Conservation (phyloP, 176 grass and related monocot genomes). For the Oryza brachyantha region DNA sequence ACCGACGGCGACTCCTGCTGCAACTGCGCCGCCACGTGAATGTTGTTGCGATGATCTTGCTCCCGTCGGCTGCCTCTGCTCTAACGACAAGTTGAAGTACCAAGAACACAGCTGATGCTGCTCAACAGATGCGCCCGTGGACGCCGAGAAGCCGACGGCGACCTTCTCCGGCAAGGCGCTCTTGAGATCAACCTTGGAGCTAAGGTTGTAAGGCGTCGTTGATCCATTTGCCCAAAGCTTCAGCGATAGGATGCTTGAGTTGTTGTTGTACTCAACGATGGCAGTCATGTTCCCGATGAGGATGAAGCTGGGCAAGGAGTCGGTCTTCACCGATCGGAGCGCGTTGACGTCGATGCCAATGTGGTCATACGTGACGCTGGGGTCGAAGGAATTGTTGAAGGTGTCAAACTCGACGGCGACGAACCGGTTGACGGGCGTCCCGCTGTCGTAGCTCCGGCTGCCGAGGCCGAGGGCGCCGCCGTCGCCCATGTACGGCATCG, state of each 20-base stretch:
- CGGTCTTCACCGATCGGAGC: not conserved
- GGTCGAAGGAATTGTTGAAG: not conserved
- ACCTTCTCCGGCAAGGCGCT: constrained; percentile 11
- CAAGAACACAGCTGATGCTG: constrained; percentile 33
- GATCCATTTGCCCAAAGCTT: not conserved
- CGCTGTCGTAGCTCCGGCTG: fast-evolving
- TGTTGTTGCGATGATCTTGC: not conserved
- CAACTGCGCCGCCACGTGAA: not conserved
- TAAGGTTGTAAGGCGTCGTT: not conserved
- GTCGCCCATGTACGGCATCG: not conserved
- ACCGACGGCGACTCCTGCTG: not conserved
- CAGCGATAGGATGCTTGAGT: not conserved
- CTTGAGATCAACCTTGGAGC: constrained; percentile 20
- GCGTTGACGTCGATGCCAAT: not conserved
- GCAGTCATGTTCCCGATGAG: not conserved
- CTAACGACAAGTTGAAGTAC: constrained; percentile 36
- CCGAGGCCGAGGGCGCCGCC: not conserved
- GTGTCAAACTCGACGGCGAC: not conserved
- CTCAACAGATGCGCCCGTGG: constrained; percentile 11
- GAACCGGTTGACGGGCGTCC: not conserved
- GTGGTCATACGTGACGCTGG: not conserved
- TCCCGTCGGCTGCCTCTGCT: not conserved
- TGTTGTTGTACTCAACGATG: not conserved
- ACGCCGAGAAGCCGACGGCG: constrained; percentile 43
- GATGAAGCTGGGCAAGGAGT: not conserved